Evolutionary conservation across 2,329 filamentous ascomycete genomes (phyloP).

Genomic region (Calonectria pseudoreteaudii): DNA sequence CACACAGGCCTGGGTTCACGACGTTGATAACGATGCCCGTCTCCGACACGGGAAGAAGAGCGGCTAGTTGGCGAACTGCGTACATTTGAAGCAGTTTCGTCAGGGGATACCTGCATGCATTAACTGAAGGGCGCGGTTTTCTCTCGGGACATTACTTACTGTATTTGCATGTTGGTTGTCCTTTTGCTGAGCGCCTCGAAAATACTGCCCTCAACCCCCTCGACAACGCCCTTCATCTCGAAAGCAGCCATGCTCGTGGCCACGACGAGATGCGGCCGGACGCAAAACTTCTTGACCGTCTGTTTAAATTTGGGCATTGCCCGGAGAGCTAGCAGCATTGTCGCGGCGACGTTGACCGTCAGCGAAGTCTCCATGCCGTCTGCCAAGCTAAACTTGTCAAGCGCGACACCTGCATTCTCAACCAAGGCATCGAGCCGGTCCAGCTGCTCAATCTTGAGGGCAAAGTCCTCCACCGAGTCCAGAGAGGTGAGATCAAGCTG

Average conservation of each 20-base stretch:
- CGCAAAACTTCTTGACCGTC: background rate
- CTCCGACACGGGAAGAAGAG: background rate
- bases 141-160: background rate
- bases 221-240: background rate
- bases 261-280: background rate
- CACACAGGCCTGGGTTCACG: constrained; percentile 11
- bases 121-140: background rate
- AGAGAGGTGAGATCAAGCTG: constrained; percentile 14
- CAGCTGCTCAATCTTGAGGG: constrained; percentile 41
- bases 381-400: background rate
- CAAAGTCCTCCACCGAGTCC: constrained; percentile 48
- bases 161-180: background rate
- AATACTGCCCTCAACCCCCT: background rate
- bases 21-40: constrained; percentile 16
- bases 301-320: background rate
- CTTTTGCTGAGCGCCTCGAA: constrained; percentile 1
- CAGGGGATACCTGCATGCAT: background rate
- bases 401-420: background rate
- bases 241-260: background rate
- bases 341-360: constrained; percentile 3
- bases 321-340: background rate
- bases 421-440: background rate
- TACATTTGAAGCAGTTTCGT: constrained; percentile 10
- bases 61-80: constrained; percentile 4
- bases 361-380: constrained; percentile 4